A percentile compares a stretch with the other conserved stretches of the same genome.
Evolutionary conservation across 495 filamentous ascomycete genomes (phyloP).

Genomic region (Penicillium alfredii): DNA sequence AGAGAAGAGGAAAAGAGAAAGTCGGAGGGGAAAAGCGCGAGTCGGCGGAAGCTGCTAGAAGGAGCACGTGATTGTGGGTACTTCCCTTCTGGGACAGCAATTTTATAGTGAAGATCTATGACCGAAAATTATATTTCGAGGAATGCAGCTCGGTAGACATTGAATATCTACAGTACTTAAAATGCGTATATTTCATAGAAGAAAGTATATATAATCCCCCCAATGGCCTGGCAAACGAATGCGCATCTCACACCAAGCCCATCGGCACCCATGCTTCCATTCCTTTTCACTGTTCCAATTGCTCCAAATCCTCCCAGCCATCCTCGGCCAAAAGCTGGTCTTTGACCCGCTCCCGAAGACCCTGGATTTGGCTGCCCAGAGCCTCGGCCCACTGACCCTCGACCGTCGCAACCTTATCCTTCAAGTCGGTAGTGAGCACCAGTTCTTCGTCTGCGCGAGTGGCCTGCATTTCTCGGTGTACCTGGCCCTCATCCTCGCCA

Average conservation of each 20-base stretch:
- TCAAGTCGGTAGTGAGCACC: slow-evolving; percentile 74
- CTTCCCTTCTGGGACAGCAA: too few species aligned
- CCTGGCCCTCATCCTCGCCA: slow-evolving; percentile 46
- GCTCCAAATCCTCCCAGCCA: slow-evolving; percentile 65
- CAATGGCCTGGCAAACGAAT: slow-evolving; percentile 26
- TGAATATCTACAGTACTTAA: too few species aligned
- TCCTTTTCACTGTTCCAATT: slow-evolving; percentile 41
- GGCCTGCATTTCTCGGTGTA: slow-evolving; percentile 52
- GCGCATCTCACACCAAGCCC: slow-evolving; percentile 30
- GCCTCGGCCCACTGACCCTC: slow-evolving; percentile 82
- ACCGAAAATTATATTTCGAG: too few species aligned
- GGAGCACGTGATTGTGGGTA: slow-evolving; percentile 27
- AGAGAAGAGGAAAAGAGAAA: slow-evolving; percentile 6
- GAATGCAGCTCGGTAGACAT: too few species aligned
- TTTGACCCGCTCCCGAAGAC: slow-evolving; percentile 50
- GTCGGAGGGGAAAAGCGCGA: slow-evolving; percentile 12
- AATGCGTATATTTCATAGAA: too few species aligned
- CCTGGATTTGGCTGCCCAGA: slow-evolving; percentile 53
- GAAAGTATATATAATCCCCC: slow-evolving; percentile 6
- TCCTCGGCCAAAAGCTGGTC: slow-evolving; percentile 61
- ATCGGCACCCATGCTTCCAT: too few species aligned
- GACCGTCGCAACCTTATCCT: slow-evolving; percentile 83
- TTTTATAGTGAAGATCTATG: not conserved
- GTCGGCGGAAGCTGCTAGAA: slow-evolving; percentile 50
- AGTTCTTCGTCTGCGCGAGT: slow-evolving; percentile 59